phyloP scores from a whole-genome alignment of 805 yeast genomes.

The Wickerhamomyces bisporus region DNA sequence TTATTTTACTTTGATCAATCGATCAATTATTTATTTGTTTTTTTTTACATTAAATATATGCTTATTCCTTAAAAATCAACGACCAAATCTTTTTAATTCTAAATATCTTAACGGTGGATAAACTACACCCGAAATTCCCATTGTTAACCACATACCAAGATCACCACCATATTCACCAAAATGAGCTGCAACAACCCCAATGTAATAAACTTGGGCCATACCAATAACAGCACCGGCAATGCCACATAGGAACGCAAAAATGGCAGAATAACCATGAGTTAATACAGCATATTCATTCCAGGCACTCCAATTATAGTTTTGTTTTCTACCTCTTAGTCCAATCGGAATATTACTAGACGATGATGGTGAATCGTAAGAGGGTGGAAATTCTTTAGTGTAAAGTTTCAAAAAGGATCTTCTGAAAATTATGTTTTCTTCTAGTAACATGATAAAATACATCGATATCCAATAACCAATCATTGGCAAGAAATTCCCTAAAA shows the following conservation, averaged over 20 bases:
- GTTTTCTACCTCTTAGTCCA: conserved; percentile 24
- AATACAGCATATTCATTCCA: conserved; percentile 63
- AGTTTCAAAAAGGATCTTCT: conserved; percentile 42
- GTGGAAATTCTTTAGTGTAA: conserved; percentile 40
- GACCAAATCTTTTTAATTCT: conserved; percentile 55
- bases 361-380: too few species aligned
- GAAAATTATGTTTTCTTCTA: conserved; percentile 71
- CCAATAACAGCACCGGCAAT: conserved; percentile 81
- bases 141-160: conserved; percentile 72
- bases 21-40: conserved; percentile 1
- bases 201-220: conserved; percentile 82
- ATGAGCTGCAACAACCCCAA: conserved; percentile 64
- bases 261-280: conserved; percentile 70
- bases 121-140: conserved; percentile 60
- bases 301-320: conserved; percentile 63
- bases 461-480: conserved; percentile 92
- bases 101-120: conserved; percentile 63
- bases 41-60: neutral
- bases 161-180: conserved; percentile 74
- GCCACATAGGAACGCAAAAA: conserved; percentile 60
- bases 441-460: conserved; percentile 64
- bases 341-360: conserved; percentile 3
- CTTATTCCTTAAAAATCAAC: conserved; percentile 23
- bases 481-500: conserved; percentile 77
- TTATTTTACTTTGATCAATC: conserved; percentile 1